These are phyloP conservation scores for Citrus mangshanensis DNA, from an alignment of 345 rosid genomes.

Conservation along the genomic window DNA sequence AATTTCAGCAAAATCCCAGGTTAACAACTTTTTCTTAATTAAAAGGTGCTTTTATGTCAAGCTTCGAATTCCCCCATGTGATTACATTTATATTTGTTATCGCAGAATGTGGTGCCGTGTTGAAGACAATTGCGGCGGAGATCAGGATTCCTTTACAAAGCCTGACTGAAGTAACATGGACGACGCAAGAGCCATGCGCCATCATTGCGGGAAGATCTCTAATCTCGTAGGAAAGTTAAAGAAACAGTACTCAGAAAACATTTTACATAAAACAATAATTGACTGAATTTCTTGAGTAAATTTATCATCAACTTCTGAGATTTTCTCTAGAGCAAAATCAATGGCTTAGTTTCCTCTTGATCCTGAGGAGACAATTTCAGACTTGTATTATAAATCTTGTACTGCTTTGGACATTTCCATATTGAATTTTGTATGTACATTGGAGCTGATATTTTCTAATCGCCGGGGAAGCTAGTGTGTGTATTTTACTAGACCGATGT, in stretches of 20 bases:
- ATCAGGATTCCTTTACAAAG: slow-evolving; percentile 33
- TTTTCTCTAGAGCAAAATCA: background rate
- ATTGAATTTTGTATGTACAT: background rate
- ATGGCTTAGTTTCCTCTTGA: background rate
- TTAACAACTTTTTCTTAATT: slow-evolving; percentile 12
- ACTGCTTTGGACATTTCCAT: background rate
- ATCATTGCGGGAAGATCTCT: slow-evolving; percentile 32
- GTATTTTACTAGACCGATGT: background rate
- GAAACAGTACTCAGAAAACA: background rate
- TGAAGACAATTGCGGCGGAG: slow-evolving; percentile 45
- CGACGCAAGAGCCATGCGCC: slow-evolving; percentile 34
- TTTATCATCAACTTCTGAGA: background rate
- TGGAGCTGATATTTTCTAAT: background rate
- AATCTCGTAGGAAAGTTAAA: background rate
- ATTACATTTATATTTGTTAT: background rate
- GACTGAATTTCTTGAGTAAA: background rate
- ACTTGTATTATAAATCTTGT: background rate
- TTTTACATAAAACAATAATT: background rate
- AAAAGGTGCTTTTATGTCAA: background rate
- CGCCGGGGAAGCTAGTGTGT: background rate
- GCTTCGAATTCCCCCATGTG: background rate
- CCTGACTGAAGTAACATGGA: slow-evolving; percentile 44
- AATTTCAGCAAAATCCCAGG: slow-evolving; percentile 56
- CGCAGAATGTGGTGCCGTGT: slow-evolving; percentile 52
- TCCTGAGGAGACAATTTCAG: background rate